phyloP scores from a whole-genome alignment of 352 stramenopile genomes.

The Globisporangium camurandrum region DNA sequence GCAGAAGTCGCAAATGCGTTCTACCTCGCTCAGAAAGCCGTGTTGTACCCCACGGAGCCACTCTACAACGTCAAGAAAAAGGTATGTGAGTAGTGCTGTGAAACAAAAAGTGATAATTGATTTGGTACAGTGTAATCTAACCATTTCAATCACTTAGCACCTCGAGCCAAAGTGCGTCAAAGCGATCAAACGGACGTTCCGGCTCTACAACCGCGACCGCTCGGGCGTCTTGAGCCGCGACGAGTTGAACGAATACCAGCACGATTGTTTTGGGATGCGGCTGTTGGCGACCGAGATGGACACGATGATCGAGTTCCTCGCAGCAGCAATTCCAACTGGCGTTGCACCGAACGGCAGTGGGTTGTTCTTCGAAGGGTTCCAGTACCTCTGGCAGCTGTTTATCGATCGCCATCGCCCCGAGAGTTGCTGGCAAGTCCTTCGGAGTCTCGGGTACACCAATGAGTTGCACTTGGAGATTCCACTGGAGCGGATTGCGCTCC shows the following conservation, averaged over 20 bases:
- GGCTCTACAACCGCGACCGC: constrained; percentile 76
- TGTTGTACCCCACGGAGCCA: constrained; percentile 85
- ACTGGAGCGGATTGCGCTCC: constrained; percentile 44
- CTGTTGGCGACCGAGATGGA: constrained; percentile 79
- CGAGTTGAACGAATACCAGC: constrained; percentile 86
- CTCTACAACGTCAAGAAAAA: constrained; percentile 83
- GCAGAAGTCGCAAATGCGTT: constrained; percentile 85
- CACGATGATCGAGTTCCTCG: constrained; percentile 79
- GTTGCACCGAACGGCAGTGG: constrained; percentile 59
- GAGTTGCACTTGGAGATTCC: constrained; percentile 74
- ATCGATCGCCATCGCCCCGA: constrained; percentile 86
- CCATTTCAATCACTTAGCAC: too few relatives aligned
- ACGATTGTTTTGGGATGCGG: constrained; percentile 81
- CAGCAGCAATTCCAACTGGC: constrained; percentile 49
- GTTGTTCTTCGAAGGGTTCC: constrained; percentile 72
- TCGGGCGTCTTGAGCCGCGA: constrained; percentile 76
- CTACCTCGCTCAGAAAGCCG: constrained; percentile 83
- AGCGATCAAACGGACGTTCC: constrained; percentile 84
- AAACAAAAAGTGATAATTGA: too few relatives aligned
- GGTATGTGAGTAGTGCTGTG: constrained; percentile 33
- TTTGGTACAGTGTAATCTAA: too few relatives aligned
- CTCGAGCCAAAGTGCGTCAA: constrained; percentile 77
- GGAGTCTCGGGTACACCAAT: constrained; percentile 78
- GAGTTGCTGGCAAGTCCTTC: constrained; percentile 82
- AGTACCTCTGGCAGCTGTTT: constrained; percentile 82